Evolutionary conservation across 441 rosid genomes (phyloP), one percentile per base, ranked within the genome.

Genomic region (Jatropha multifida): DNA sequence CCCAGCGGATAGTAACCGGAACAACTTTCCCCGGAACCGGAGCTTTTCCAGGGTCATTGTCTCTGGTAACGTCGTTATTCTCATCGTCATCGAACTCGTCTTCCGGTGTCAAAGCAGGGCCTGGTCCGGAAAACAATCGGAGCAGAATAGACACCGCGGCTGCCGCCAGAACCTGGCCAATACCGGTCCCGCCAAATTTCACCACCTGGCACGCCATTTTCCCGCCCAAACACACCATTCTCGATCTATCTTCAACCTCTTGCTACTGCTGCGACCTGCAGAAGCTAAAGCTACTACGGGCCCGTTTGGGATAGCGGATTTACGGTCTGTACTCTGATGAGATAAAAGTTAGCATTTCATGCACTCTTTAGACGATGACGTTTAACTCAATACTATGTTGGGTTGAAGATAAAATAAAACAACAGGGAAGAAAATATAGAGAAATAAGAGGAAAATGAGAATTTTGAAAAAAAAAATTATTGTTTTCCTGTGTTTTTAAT

Each of bases 1-100:
- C 82, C 99, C 99, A 92, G 48, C 89, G 84, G 78, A 95, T 92
- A 49, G 90, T 88, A 75, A 93, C 90, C 73, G 97, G 94, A 20
- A 80, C 79, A 75, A 95, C 83, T 72, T 84, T 82, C 4, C 86
- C 94, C 27, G 71, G n/a, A 8, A 37, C 73, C 60, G 82, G 87
- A 81, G 89, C 72, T 49, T 82, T 85, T 10, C 69, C 88, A 80
- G 87, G 65, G 41, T 81, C 84, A 23, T 66, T 87, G 27, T 70
- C 89, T 18, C 27, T 87, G 15, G 55, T 26, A 5, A 26, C 75
- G 68, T 77, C 81, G 9, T 74, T 59, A 4, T 32, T 58, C 14
- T 63, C 82, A 6, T 65, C 74, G 55, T 70, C 78, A 42, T 56
- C 74, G 66, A 40, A 42, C 65, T 83, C 92, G 73, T 88, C 81